Evolutionary conservation across 2,329 filamentous ascomycete genomes (phyloP).

Genomic region (Aureobasidium uvarum): DNA sequence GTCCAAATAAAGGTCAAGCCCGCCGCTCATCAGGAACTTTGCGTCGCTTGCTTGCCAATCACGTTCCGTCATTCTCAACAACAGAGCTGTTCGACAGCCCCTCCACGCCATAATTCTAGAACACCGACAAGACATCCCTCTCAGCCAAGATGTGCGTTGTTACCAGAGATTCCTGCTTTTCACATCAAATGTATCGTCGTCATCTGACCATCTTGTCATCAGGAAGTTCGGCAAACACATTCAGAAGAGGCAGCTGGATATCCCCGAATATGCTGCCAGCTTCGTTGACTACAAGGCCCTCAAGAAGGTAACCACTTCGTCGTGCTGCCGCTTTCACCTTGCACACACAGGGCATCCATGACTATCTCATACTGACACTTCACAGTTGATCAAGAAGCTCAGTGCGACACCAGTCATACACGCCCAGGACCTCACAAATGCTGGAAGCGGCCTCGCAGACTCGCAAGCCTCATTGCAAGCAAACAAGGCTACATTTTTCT

Average conservation of each 20-base stretch:
- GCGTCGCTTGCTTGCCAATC: constrained; percentile 12
- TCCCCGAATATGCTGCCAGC: constrained; percentile 97
- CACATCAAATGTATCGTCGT: background rate
- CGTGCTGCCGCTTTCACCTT: constrained; percentile 14
- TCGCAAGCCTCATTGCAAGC: constrained; percentile 89
- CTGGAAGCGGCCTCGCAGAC: constrained; percentile 56
- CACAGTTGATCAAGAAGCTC: constrained; percentile 95
- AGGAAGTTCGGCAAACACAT: constrained; percentile 99
- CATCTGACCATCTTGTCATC: constrained; percentile 24
- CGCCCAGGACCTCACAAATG: constrained; percentile 55
- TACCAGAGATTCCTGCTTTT: background rate
- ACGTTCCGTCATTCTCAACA: background rate
- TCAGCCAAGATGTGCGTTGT: constrained; percentile 13
- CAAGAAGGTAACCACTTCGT: constrained; percentile 71
- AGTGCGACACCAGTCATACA: constrained; percentile 84
- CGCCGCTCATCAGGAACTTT: constrained; percentile 13
- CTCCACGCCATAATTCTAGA: constrained; percentile 10
- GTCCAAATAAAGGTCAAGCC: constrained; percentile 19
- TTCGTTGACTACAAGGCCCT: constrained; percentile 99
- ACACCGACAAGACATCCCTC: background rate
- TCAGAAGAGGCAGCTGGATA: constrained; percentile 97
- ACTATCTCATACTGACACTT: constrained; percentile 28
- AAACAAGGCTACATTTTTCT: constrained; percentile 99
- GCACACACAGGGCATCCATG: background rate
- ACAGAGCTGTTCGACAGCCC: constrained; percentile 8